A percentile compares a stretch with the other conserved stretches of the same genome.
Conservation (phyloP, 1,139 yeast species). For the Groenewaldozyma auringiensis region DNA sequence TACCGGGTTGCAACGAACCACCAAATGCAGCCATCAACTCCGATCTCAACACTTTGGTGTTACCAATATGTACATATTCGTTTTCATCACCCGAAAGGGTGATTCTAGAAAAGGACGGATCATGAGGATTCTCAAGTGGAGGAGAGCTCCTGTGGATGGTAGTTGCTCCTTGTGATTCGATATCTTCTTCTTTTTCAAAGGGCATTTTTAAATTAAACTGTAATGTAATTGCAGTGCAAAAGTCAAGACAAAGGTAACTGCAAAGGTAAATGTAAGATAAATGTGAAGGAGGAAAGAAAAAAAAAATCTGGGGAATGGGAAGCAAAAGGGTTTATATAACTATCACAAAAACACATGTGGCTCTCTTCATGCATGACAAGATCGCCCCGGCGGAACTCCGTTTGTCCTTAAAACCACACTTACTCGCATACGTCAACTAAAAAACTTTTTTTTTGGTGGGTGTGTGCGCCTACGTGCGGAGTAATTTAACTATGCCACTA, state of each 20-base stretch:
- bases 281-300: no score
- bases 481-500: not conserved
- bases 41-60: slow-evolving; percentile 54
- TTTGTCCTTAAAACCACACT: no score
- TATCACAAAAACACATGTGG: no score
- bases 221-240: no score
- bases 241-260: no score
- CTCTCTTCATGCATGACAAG: no score
- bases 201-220: not conserved
- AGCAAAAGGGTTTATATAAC: no score
- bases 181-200: not conserved
- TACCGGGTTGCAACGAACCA: slow-evolving; percentile 62
- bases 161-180: not conserved
- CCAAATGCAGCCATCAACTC: slow-evolving; percentile 67
- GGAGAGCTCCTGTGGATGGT: not conserved
- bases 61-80: slow-evolving; percentile 65
- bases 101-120: slow-evolving; percentile 21
- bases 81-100: slow-evolving; percentile 37
- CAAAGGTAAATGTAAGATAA: no score
- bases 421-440: no score
- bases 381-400: no score
- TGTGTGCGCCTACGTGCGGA: not conserved
- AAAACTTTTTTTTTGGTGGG: no score
- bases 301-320: no score
- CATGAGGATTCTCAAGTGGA: not conserved